Percentiles rank a stretch among this genome's conserved stretches.
Conservation (phyloP, 2,329 filamentous ascomycete species). For the Scedosporium apiospermum region DNA sequence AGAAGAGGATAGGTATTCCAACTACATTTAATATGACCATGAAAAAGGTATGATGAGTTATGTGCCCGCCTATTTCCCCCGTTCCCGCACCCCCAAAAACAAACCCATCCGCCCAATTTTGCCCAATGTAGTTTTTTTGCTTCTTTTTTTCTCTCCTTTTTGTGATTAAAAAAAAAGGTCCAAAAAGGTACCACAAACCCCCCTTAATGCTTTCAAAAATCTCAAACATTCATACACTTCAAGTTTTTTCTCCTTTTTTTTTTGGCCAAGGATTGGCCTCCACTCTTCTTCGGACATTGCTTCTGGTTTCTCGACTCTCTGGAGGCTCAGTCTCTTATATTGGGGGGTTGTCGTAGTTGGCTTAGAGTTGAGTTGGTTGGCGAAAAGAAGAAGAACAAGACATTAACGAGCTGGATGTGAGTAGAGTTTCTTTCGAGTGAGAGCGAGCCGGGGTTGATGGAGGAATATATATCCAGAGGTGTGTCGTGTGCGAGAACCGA, state of each 20-base stretch:
- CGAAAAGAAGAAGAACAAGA: too few species aligned
- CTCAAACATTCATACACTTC: not conserved
- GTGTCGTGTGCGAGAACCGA: too few species aligned
- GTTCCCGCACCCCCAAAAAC: not conserved
- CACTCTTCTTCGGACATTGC: not conserved
- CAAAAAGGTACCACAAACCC: not conserved
- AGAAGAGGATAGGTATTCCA: not conserved
- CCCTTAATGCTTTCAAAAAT: not conserved
- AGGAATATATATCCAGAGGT: too few species aligned
- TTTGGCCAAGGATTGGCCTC: not conserved
- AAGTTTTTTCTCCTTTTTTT: not conserved
- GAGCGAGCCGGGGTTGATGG: too few species aligned
- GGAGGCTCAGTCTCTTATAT: not conserved
- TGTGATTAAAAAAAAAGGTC: not conserved
- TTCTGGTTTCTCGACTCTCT: not conserved
- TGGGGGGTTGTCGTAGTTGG: too few species aligned
- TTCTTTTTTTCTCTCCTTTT: not conserved
- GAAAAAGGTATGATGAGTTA: not conserved
- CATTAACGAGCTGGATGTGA: too few species aligned
- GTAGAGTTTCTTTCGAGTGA: too few species aligned
- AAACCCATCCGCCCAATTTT: not conserved
- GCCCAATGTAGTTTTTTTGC: not conserved
- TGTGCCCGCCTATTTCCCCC: not conserved
- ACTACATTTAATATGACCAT: not conserved
- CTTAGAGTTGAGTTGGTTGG: too few species aligned